Percentiles rank a stretch among this genome's conserved stretches.
Evolutionary conservation across 1,284 basidiomycete genomes (phyloP).

Genomic region (Meira miltonrushii): DNA sequence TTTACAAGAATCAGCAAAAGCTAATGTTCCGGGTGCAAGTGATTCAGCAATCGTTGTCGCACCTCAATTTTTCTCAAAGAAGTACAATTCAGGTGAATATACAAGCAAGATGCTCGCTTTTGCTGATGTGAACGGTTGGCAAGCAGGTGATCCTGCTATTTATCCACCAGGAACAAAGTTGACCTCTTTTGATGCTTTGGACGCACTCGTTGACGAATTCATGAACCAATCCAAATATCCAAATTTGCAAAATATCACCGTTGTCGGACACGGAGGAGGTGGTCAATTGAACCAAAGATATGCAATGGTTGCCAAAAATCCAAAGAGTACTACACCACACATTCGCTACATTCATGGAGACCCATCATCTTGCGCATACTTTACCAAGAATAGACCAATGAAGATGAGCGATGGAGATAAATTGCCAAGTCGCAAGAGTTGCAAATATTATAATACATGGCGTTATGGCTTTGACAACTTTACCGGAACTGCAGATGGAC

Average conservation of each 20-base stretch:
- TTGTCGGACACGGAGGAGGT: slow-evolving; percentile 51
- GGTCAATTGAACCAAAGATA: slow-evolving; percentile 48
- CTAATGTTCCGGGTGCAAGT: slow-evolving; percentile 19
- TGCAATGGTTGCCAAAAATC: slow-evolving; percentile 33
- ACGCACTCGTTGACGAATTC: slow-evolving; percentile 39
- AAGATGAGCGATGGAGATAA: neutral
- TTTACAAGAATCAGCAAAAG: slow-evolving; percentile 25
- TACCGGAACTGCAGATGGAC: slow-evolving; percentile 28
- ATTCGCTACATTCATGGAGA: slow-evolving; percentile 47
- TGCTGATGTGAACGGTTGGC: slow-evolving; percentile 46
- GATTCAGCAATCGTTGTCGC: slow-evolving; percentile 37
- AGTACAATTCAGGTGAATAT: slow-evolving; percentile 40
- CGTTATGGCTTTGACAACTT: slow-evolving; percentile 47
- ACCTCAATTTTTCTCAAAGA: slow-evolving; percentile 39
- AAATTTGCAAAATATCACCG: slow-evolving; percentile 34
- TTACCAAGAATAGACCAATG: slow-evolving; percentile 36
- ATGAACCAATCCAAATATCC: slow-evolving; percentile 31
- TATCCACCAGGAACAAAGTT: slow-evolving; percentile 31
- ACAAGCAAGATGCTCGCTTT: slow-evolving; percentile 34
- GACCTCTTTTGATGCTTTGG: slow-evolving; percentile 43
- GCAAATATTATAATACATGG: slow-evolving; percentile 45
- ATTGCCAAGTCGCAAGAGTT: slow-evolving; percentile 26
- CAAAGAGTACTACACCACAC: slow-evolving; percentile 18
- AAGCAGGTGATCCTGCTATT: slow-evolving; percentile 40
- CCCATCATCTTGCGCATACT: slow-evolving; percentile 40